These are phyloP conservation scores for Acephala macrosclerotiorum DNA, from an alignment of 2,329 filamentous ascomycete species.

Conservation along the genomic window DNA sequence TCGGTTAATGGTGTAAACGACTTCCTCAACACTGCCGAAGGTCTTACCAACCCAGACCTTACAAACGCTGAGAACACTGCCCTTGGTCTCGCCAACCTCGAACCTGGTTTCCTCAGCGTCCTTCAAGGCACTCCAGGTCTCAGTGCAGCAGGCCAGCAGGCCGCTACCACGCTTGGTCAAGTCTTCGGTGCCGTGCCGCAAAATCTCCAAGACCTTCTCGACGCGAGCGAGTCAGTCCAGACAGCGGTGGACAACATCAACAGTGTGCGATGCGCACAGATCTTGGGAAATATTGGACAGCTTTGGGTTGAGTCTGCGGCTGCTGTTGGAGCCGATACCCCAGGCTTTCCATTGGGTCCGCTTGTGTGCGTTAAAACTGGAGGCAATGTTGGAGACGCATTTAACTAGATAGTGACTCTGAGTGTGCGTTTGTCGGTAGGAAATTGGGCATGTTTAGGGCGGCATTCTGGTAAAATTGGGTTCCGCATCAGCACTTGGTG, in stretches of 20 bases:
- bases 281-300: slow-evolving; percentile 14
- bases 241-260: slow-evolving; percentile 17
- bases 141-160: slow-evolving; percentile 4
- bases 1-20: slow-evolving; percentile 14
- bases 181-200: slow-evolving; percentile 14
- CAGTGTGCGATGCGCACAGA: slow-evolving; percentile 12
- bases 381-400: slow-evolving; percentile 14
- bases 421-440: neutral
- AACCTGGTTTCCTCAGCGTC: slow-evolving; percentile 13
- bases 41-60: neutral
- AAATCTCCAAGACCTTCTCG: neutral
- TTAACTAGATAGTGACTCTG: neutral
- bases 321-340: slow-evolving; percentile 12
- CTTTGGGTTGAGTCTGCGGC: slow-evolving; percentile 14
- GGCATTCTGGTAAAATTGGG: neutral
- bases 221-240: neutral
- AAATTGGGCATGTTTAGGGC: neutral
- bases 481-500: neutral
- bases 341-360: slow-evolving; percentile 11
- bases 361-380: neutral
- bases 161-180: slow-evolving; percentile 6
- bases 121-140: slow-evolving; percentile 12
- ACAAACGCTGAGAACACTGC: neutral
- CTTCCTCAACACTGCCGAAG: slow-evolving; percentile 15
- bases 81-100: slow-evolving; percentile 2